Base-by-base conservation (phyloP, 768 basidiomycete species). In the Auricularia cornea region DNA sequence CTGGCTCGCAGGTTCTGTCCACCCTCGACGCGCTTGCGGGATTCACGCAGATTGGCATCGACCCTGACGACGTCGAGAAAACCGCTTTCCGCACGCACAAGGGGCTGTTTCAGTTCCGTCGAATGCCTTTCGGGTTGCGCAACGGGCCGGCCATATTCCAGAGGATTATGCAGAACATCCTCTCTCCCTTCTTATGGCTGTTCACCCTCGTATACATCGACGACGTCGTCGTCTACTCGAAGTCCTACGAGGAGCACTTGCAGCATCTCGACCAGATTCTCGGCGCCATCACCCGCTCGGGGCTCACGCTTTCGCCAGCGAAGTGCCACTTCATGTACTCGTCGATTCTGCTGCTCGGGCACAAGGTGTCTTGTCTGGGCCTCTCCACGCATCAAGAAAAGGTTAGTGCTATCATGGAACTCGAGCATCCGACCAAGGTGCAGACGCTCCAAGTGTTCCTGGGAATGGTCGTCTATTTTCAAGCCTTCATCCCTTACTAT, bases 91-190 rank as follows among this genome's bases (percentile, higher is more conserved):
- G 74, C 3, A 73, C 73, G 0, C 80, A 79, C 64, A 60, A 51
- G 68, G 3, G 30, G 65, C n/a, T n/a, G n/a, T n/a, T n/a, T n/a
- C n/a, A n/a, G n/a, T n/a, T n/a, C n/a, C n/a, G n/a, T n/a, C n/a
- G 8, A 8, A 40, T 40, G 67, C 56, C 30, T 6, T 56, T 59
- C 29, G 68, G 68, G 3, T 62, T 65, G 0, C 41, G 64, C 16
- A 73, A 74, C 59, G 70, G 63, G 0, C 79, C 79, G 0, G 68
- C 73, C 2, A 69, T 78, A 0, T 80, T 80, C 62, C 80, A 80
- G 60, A 52, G 76, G n/a, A 65, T 78, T 2, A 80, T 81, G 78
- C 76, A 79, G 40, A 62, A 62, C 10, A 64, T 78, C 0, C 66
- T 79, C 0, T 67, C 75, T 0, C 38, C 38, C 8, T 40, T 40